A percentile compares a stretch with the other conserved stretches of the same genome.
Conservation (phyloP, 2,329 filamentous ascomycete species). For the Colletotrichum sp. region DNA sequence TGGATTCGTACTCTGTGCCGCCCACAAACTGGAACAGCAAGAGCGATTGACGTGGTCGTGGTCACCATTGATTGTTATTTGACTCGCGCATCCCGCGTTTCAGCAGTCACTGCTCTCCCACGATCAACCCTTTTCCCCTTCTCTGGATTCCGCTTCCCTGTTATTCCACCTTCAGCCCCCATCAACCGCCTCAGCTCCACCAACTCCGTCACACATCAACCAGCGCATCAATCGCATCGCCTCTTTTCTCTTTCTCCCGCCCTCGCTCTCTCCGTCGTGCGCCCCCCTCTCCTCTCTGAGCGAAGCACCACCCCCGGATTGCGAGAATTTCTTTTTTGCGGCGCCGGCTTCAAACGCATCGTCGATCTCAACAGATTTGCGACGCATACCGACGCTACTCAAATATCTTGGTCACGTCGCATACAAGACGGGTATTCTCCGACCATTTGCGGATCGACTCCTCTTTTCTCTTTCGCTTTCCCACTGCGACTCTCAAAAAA, state of each 20-base stretch:
- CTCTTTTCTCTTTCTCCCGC: background rate
- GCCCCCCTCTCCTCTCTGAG: background rate
- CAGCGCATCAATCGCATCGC: background rate
- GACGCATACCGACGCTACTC: background rate
- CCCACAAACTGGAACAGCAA: background rate
- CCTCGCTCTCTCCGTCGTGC: background rate
- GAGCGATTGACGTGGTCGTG: background rate
- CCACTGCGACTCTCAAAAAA: background rate
- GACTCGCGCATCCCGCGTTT: constrained; percentile 16
- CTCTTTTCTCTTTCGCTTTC: constrained; percentile 1
- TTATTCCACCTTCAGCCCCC: background rate
- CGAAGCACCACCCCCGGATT: background rate
- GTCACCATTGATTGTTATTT: background rate
- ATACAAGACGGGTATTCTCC: constrained; percentile 2
- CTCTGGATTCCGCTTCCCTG: background rate
- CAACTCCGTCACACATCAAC: background rate
- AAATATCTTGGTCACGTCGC: background rate
- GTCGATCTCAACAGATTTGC: constrained; percentile 11
- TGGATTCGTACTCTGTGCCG: background rate
- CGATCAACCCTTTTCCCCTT: background rate
- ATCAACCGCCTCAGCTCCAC: background rate
- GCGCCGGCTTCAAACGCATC: background rate
- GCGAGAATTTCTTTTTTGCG: background rate
- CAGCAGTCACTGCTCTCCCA: background rate
- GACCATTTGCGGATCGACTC: background rate